A percentile compares a stretch with the other conserved stretches of the same genome.
phyloP scores from a whole-genome alignment of 2,329 filamentous ascomycete genomes.

The Plectosphaerella sp. region DNA sequence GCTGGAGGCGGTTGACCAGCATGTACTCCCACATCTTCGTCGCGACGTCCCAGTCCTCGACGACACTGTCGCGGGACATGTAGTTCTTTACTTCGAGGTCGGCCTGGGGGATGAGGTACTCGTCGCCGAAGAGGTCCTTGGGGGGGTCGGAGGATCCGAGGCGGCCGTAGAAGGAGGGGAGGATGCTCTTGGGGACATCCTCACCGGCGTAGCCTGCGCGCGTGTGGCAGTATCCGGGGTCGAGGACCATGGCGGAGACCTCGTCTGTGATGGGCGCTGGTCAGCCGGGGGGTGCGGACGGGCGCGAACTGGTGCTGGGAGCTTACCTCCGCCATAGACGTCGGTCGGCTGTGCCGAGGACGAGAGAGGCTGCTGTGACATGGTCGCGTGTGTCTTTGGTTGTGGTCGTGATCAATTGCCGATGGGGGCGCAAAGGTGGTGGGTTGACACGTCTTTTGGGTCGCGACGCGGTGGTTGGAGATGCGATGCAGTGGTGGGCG shows the following conservation, averaged over 20 bases:
- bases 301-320: too few relatives aligned
- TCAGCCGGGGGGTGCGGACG: constrained; percentile 2
- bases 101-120: constrained; percentile 73
- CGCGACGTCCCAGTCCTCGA: constrained; percentile 95
- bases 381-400: constrained; percentile 20
- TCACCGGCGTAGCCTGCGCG: constrained; percentile 97
- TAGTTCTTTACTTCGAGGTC: constrained; percentile 87
- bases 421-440: constrained; percentile 4
- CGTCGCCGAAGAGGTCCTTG: constrained; percentile 78
- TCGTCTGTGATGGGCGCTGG: constrained; percentile 61
- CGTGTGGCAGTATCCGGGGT: constrained; percentile 85
- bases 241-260: constrained; percentile 93
- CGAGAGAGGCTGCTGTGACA: constrained; percentile 53
- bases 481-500: not conserved
- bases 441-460: constrained; percentile 5
- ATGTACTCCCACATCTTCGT: constrained; percentile 89
- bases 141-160: constrained; percentile 43
- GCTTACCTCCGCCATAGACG: constrained; percentile 58
- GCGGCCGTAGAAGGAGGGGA: constrained; percentile 84
- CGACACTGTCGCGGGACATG: constrained; percentile 81
- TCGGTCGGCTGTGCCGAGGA: constrained; percentile 56
- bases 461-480: constrained; percentile 10
- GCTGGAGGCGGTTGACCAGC: constrained; percentile 83
- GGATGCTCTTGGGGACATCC: constrained; percentile 90
- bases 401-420: constrained; percentile 1